Percentiles rank a stretch among this genome's conserved stretches.
phyloP scores from a whole-genome alignment of 805 yeast species.

The Starmerella asiatica region DNA sequence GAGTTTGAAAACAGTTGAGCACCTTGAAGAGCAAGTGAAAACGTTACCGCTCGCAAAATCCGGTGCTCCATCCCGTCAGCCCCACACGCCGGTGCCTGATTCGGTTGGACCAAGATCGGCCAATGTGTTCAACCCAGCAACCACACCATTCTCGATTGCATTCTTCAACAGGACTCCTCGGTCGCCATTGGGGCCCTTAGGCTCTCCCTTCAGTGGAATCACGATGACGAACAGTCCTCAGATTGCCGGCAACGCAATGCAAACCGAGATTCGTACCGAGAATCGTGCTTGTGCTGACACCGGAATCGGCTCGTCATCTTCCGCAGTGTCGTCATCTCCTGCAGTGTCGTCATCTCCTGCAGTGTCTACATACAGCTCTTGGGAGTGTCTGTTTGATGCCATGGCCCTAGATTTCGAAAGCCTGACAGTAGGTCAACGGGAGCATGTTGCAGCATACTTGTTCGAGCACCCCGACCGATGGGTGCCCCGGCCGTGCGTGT shows the following conservation, averaged over 20 bases:
- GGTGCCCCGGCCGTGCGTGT: conserved; percentile 27
- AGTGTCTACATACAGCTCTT: conserved; percentile 1
- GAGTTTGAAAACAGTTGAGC: conserved; percentile 1
- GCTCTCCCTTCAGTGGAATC: background rate
- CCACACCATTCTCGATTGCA: background rate
- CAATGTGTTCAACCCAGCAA: background rate
- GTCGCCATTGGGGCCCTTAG: background rate
- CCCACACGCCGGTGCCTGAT: background rate
- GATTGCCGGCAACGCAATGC: background rate
- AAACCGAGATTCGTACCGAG: too few relatives aligned
- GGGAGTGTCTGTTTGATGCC: conserved; percentile 19
- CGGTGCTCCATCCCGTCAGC: background rate
- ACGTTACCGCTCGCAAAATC: background rate
- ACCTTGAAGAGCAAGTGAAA: background rate
- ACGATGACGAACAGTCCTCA: background rate
- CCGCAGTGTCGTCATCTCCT: background rate
- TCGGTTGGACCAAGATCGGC: background rate
- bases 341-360: background rate
- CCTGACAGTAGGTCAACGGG: conserved; percentile 21
- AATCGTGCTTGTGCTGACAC: background rate
- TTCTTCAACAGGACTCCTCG: background rate
- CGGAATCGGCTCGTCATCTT: background rate
- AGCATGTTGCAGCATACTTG: conserved; percentile 20
- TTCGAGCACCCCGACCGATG: conserved; percentile 26
- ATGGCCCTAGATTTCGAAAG: conserved; percentile 21